Evolutionary conservation across 179 eudicot genomes (phyloP).

Genomic region (Silene vulgaris): DNA sequence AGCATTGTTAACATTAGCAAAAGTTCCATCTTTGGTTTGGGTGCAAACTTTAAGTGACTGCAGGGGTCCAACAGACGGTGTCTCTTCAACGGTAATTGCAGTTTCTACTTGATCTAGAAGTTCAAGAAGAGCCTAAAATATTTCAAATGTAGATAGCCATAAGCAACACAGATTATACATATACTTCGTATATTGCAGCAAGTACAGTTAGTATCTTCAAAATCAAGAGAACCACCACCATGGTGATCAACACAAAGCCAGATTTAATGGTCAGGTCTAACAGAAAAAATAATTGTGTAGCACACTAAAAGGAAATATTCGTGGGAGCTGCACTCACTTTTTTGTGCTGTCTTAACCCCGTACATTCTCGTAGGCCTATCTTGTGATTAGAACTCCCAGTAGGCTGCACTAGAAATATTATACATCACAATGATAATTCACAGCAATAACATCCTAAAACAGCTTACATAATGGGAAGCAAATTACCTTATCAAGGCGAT

Average conservation of each 20-base stretch:
- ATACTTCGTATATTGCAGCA: neutral
- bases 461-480: neutral
- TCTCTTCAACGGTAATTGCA: slow-evolving; percentile 58
- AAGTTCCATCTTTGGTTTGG: slow-evolving; percentile 24
- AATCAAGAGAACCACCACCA: neutral
- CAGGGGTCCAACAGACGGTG: slow-evolving; percentile 22
- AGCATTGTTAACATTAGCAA: slow-evolving; percentile 17
- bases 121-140: slow-evolving; percentile 69
- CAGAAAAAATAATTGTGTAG: neutral
- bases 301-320: neutral
- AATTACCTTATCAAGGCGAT: slow-evolving; percentile 62
- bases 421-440: slow-evolving; percentile 15
- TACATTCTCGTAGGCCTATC: slow-evolving; percentile 28
- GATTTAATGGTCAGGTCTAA: slow-evolving; percentile 7
- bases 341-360: slow-evolving; percentile 68
- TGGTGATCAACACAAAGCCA: slow-evolving; percentile 10
- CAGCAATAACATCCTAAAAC: neutral
- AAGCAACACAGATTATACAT: neutral
- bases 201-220: slow-evolving; percentile 2
- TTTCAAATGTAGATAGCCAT: neutral
- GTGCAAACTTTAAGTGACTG: slow-evolving; percentile 27
- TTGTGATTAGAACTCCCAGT: slow-evolving; percentile 29
- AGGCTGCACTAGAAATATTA: slow-evolving; percentile 40
- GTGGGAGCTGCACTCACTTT: slow-evolving; percentile 39
- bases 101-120: slow-evolving; percentile 85